Conservation (phyloP, 805 yeast genomes). For the Wickerhamomyces bovis region DNA sequence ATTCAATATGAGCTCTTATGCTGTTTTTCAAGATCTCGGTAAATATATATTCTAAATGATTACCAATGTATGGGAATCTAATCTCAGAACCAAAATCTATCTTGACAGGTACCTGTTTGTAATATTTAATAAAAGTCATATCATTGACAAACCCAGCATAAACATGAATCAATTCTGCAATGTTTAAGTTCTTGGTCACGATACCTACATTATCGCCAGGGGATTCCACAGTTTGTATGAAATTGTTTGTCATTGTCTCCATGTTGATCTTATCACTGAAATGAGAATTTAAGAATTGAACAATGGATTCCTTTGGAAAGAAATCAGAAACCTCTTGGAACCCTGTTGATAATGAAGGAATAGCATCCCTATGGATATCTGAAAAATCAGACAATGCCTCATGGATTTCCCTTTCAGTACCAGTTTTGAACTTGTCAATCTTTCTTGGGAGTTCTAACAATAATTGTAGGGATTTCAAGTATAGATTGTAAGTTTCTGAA, state of each 20-base stretch:
- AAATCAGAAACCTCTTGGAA: conserved; percentile 57
- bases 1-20: conserved; percentile 82
- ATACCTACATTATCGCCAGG: conserved; percentile 52
- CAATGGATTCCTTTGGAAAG: conserved; percentile 43
- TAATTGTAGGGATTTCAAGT: conserved; percentile 60
- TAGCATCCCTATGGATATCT: conserved; percentile 76
- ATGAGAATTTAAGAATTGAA: conserved; percentile 66
- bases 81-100: conserved; percentile 55
- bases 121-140: conserved; percentile 77
- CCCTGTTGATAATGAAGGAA: conserved; percentile 78
- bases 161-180: conserved; percentile 54
- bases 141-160: conserved; percentile 77
- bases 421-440: conserved; percentile 22
- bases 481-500: conserved; percentile 67
- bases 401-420: conserved; percentile 45
- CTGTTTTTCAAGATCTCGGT: conserved; percentile 86
- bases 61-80: conserved; percentile 75
- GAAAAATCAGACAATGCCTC: conserved; percentile 52
- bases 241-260: conserved; percentile 84
- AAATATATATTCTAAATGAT: conserved; percentile 81
- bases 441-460: conserved; percentile 41
- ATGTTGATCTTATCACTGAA: conserved; percentile 80
- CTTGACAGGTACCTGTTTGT: conserved; percentile 55
- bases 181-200: conserved; percentile 59
- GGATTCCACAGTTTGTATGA: conserved; percentile 52